A percentile compares a stretch with the other conserved stretches of the same genome.
phyloP scores from a whole-genome alignment of 192 early-diverging fungal species.

The Dissophora ornata region DNA sequence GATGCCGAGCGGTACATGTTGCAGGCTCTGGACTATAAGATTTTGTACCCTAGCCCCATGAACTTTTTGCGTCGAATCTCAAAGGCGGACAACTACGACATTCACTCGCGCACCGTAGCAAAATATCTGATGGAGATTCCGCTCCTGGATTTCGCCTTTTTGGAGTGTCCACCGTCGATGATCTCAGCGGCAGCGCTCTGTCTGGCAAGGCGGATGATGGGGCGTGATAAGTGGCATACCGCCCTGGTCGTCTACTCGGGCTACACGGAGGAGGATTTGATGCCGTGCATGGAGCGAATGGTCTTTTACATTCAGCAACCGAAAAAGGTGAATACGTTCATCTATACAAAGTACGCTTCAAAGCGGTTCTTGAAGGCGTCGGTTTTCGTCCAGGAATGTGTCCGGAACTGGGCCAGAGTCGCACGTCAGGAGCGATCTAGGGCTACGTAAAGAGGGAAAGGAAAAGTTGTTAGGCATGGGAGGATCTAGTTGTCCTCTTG shows the following conservation, averaged over 20 bases:
- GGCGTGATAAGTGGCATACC: slow-evolving; percentile 72
- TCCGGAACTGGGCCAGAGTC: slow-evolving; percentile 29
- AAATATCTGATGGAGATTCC: slow-evolving; percentile 98
- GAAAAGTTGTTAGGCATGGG: too few species aligned
- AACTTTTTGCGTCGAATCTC: slow-evolving; percentile 90
- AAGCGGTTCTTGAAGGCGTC: slow-evolving; percentile 85
- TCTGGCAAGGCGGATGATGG: slow-evolving; percentile 86
- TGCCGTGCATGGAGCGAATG: slow-evolving; percentile 74
- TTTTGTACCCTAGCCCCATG: slow-evolving; percentile 92
- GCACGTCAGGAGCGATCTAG: too few species aligned
- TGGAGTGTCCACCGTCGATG: slow-evolving; percentile 74
- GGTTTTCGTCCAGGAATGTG: slow-evolving; percentile 86
- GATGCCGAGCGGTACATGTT: slow-evolving; percentile 94
- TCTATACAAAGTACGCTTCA: slow-evolving; percentile 89
- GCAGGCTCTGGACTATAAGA: slow-evolving; percentile 84
- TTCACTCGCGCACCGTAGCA: slow-evolving; percentile 90
- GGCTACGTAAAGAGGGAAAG: too few species aligned
- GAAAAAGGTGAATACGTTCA: slow-evolving; percentile 64
- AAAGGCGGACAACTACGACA: slow-evolving; percentile 91
- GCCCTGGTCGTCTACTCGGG: slow-evolving; percentile 84
- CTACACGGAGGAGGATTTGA: slow-evolving; percentile 77
- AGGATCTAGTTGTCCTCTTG: too few species aligned
- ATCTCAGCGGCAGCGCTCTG: slow-evolving; percentile 84
- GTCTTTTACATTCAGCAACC: slow-evolving; percentile 72
- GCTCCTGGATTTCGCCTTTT: slow-evolving; percentile 85